These are phyloP conservation scores for Beauveria australis DNA, from an alignment of 2,329 filamentous ascomycete species.

Conservation along the genomic window DNA sequence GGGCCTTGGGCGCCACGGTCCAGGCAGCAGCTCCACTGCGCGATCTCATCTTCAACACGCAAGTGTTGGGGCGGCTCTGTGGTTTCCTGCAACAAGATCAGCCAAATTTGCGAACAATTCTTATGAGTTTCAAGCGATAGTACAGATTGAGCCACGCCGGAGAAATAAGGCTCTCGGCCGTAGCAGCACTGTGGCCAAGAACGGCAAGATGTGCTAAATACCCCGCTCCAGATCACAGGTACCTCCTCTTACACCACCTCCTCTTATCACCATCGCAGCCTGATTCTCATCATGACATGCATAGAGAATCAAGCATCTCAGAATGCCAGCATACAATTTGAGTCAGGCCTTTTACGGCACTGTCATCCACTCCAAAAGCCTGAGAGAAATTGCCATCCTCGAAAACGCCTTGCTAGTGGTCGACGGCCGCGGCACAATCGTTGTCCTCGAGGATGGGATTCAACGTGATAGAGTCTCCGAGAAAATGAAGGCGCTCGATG, in stretches of 20 bases:
- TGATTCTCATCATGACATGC: background rate
- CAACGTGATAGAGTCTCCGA: constrained; percentile 12
- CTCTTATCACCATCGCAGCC: background rate
- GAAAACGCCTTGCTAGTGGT: constrained; percentile 28
- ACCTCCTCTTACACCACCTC: background rate
- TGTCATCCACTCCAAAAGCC: constrained; percentile 28
- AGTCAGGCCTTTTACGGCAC: constrained; percentile 3
- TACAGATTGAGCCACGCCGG: too few relatives aligned
- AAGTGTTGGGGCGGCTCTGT: background rate
- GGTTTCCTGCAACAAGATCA: background rate
- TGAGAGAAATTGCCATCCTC: constrained; percentile 28
- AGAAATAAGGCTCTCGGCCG: background rate
- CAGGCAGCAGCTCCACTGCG: constrained; percentile 5
- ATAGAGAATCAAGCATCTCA: background rate
- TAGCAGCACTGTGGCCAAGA: background rate
- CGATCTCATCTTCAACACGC: background rate
- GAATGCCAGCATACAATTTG: background rate
- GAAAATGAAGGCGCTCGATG: constrained; percentile 10
- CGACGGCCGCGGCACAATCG: constrained; percentile 18
- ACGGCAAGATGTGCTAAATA: background rate
- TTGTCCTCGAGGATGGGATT: constrained; percentile 16
- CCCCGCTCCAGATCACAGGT: background rate
- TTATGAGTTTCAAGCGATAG: background rate
- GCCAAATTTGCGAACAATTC: background rate
- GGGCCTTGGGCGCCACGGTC: background rate